Evolutionary conservation across 306 rosid species (phyloP), one percentile per base, ranked within the genome.

Genomic region (Cicer arietinum): DNA sequence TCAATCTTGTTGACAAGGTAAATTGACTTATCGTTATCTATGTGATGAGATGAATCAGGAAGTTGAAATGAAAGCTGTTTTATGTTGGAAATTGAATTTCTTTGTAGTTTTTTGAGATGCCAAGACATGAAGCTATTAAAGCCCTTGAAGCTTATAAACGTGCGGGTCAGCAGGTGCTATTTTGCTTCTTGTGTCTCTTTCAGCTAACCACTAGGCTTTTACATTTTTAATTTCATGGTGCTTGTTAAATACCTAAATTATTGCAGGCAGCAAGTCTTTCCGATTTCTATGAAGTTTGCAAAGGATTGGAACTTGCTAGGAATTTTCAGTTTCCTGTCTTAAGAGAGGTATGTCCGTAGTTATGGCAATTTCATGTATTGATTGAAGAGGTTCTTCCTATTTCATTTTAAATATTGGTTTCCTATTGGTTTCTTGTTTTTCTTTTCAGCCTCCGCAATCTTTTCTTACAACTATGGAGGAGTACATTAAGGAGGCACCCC

Each of bases 1-100:
- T 95, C 81, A 95, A 95, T 83, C 98, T 95, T 78, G 91, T 95
- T 75, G 99, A 95, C 80, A 95, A 95, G 99, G 98, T 95, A 84
- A 85, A 62, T 56, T 50, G 61, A 8, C 57, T 48, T 75, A 20
- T 75, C 8, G 6, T 75, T 39, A 20, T 74, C 66, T 77, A 18
- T 40, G 54, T 18, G 11, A 45, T 58, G 66, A 41, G 25, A 51
- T 76, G 12, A 30, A 30, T 30, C 35, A 30, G 4, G 35, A 51
- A 42, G 51, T 62, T 54, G 44, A 13, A 66, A 46, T 46, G 59
- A 60, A 30, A 20, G 47, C 45, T 80, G 72, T 50, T 59, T 41
- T 46, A 17, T 67, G 20, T 61, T 61, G 73, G 62, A 69, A 73
- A 54, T 57, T 52, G 41, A 25, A 74, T 64, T 53, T 80, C 66